Evolutionary conservation across 805 yeast genomes (phyloP).

Genomic region (Starmerella apis): DNA sequence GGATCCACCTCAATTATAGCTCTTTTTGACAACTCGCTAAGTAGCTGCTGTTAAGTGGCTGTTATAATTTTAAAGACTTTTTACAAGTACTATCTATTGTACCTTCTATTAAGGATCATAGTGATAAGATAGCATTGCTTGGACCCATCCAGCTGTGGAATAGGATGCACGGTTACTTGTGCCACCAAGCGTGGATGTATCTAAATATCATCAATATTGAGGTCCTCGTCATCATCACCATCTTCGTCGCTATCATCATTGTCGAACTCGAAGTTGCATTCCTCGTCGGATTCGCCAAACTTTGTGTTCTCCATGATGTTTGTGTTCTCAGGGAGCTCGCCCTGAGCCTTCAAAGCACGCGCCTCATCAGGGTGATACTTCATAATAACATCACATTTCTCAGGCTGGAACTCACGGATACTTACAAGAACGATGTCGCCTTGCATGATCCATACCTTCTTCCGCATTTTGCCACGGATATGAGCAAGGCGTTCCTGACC

Average conservation of each 20-base stretch:
- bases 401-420: conserved; percentile 96
- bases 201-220: conserved; percentile 92
- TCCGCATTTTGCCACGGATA: conserved; percentile 97
- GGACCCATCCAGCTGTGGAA: no score
- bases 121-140: no score
- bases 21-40: neutral
- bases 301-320: conserved; percentile 96
- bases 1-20: no score
- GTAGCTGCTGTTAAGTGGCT: no score
- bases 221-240: conserved; percentile 45
- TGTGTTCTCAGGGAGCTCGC: conserved; percentile 95
- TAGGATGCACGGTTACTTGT: neutral
- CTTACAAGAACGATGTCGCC: conserved; percentile 96
- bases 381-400: conserved; percentile 94
- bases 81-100: no score
- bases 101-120: no score
- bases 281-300: conserved; percentile 94
- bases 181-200: neutral
- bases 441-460: conserved; percentile 99
- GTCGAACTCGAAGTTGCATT: conserved; percentile 93
- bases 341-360: conserved; percentile 85
- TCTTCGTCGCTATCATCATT: conserved; percentile 69
- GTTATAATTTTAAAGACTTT: no score
- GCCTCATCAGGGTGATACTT: conserved; percentile 97
- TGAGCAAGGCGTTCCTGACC: conserved; percentile 91